Base-by-base conservation (phyloP, 2,329 filamentous ascomycete genomes). In the Beauveria sp. region DNA sequence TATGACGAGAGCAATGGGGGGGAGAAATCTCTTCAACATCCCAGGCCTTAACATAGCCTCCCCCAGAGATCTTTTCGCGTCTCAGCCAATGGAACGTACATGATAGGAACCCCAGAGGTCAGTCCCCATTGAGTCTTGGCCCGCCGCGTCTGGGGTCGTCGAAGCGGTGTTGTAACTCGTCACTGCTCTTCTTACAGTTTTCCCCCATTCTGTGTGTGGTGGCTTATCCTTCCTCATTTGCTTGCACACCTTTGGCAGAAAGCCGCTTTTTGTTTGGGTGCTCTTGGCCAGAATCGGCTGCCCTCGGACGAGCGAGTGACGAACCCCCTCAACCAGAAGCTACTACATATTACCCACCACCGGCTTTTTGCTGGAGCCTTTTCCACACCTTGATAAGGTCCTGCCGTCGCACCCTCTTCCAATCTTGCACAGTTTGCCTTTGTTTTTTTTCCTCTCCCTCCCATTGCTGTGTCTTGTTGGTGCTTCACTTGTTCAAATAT, bases 241-340 rank as follows among this genome's bases (percentile, higher is more conserved):
- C 47, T 51, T 51, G 22, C 34, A 22, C 8, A 52, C 37, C 47
- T 37, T 57, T 48, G 55, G 43, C 55, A 26, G 44, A 57, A 57
- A 48, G 55, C 28, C 55, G 44, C 46, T 48, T 30, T 30, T 55
- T 46, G 10, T 30, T 55, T 46, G 10, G 5, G 5, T n/a, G 9
- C 5, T 30, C 34, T 52, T 59, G 56, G 56, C 56, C 47, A 59
- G 24, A 52, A 22, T 22, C 56, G 56, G 56, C 24, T 59, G 56
- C 34, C 56, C 30, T 51, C 56, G 56, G 56, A 52, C 44, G 16
- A 48, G 34, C 34, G 40, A 55, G 44, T 20, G 10, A 30, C 24
- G 40, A 51, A 43, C 44, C 55, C 37, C 24, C 22, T 22, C 44
- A 51, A 51, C 37, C n/a, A 52, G 14, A 28, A 34, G 47, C 47